Evolutionary conservation across 2,329 filamentous ascomycete genomes (phyloP), one percentile per base, ranked within the genome.

Genomic region (Chrysosporium queenslandicum): DNA sequence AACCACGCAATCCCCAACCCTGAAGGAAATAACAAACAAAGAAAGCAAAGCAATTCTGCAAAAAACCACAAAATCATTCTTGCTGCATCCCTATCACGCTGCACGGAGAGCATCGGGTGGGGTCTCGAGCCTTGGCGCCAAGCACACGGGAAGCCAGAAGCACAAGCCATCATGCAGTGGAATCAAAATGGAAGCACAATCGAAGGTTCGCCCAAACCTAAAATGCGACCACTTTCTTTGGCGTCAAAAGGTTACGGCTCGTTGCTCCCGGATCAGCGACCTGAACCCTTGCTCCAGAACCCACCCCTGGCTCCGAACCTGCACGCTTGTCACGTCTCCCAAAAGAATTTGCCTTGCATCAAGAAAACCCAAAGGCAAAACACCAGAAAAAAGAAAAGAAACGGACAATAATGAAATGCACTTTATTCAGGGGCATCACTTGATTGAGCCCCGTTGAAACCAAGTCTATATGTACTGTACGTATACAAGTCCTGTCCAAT

Each of bases 101-200:
- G n/a, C n/a, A n/a, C n/a, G n/a, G n/a, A n/a, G n/a, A n/a, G n/a
- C n/a, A n/a, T n/a, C n/a, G n/a, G n/a, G n/a, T n/a, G n/a, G n/a
- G n/a, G n/a, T n/a, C n/a, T n/a, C n/a, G n/a, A n/a, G n/a, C n/a
- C n/a, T n/a, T n/a, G n/a, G n/a, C n/a, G n/a, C n/a, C n/a, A n/a
- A n/a, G n/a, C n/a, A n/a, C n/a, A n/a, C n/a, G n/a, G n/a, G n/a
- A n/a, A n/a, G n/a, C n/a, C n/a, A n/a, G n/a, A n/a, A 43, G 14
- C 18, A 45, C 14, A 45, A 45, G 21, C 42, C 14, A 23, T 20
- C 16, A 30, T 49, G 32, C 46, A 39, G 16, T 34, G n/a, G 47
- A 50, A 50, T 36, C 25, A 14, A 50, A 50, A 50, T 42, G 25
- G 47, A 50, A 50, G 18, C 9, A 25, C 9, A 42, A 50, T 50